phyloP scores from a whole-genome alignment of 2,329 filamentous ascomycete species.

The Scytalidium sp. region DNA sequence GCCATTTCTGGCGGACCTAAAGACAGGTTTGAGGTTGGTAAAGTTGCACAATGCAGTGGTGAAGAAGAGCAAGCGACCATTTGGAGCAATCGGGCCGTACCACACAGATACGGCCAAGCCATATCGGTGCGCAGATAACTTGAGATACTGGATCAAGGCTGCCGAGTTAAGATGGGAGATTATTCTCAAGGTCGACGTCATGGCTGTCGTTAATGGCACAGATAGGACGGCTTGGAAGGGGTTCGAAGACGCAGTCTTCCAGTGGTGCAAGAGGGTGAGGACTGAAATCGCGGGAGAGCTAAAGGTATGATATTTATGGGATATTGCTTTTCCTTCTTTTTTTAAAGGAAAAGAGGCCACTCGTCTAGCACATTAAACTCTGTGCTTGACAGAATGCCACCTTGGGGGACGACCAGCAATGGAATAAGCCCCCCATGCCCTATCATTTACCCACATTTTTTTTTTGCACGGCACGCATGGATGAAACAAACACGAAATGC shows the following conservation, averaged over 20 bases:
- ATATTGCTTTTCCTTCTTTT: background rate
- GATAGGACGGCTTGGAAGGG: constrained; percentile 68
- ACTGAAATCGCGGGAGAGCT: constrained; percentile 77
- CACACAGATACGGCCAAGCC: constrained; percentile 94
- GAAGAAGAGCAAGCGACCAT: constrained; percentile 77
- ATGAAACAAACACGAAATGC: too few relatives aligned
- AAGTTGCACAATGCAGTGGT: constrained; percentile 88
- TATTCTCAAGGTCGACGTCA: constrained; percentile 76
- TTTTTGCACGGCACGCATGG: too few relatives aligned
- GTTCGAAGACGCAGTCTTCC: constrained; percentile 79
- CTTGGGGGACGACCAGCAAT: too few relatives aligned
- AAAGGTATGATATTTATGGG: constrained; percentile 14
- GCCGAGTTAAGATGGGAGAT: constrained; percentile 93
- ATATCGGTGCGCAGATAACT: constrained; percentile 89
- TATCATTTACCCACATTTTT: too few relatives aligned
- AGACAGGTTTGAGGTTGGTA: constrained; percentile 78
- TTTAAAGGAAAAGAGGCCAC: too few relatives aligned
- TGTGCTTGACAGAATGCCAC: too few relatives aligned
- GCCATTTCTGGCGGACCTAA: constrained; percentile 69
- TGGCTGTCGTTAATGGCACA: constrained; percentile 77
- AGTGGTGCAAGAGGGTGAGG: constrained; percentile 80
- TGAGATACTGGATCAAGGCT: constrained; percentile 94
- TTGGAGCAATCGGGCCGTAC: constrained; percentile 83
- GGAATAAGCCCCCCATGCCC: too few relatives aligned
- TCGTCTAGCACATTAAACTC: too few relatives aligned